phyloP scores from a whole-genome alignment of 768 basidiomycete species.

The Leccinum imitatum region DNA sequence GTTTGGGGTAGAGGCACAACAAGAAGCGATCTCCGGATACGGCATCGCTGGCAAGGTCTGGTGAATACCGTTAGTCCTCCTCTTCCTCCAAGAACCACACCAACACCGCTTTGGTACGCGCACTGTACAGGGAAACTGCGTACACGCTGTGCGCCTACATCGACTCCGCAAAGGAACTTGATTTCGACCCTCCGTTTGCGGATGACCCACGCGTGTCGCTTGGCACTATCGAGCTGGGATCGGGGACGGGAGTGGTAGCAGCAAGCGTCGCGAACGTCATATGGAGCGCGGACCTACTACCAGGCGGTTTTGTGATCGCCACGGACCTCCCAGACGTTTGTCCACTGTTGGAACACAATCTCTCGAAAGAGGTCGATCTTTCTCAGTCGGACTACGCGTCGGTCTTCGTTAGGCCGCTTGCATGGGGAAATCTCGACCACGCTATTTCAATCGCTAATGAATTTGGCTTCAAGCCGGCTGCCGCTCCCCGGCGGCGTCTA shows the following conservation, averaged over 20 bases:
- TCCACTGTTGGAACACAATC: constrained; percentile 46
- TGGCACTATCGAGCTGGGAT: constrained; percentile 72
- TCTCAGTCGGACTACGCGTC: not conserved
- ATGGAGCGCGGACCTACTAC: not conserved
- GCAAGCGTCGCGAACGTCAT: constrained; percentile 48
- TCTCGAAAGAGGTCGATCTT: constrained; percentile 23
- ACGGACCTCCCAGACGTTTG: constrained; percentile 83
- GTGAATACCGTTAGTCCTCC: constrained; percentile 42
- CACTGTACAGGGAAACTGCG: constrained; percentile 65
- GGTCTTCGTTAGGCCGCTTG: constrained; percentile 52
- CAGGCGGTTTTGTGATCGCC: constrained; percentile 39
- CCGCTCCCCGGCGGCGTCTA: constrained; percentile 15
- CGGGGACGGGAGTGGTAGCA: constrained; percentile 69
- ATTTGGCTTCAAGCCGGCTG: constrained; percentile 22
- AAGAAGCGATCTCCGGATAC: no score
- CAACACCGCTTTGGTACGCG: not conserved
- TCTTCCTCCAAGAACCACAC: constrained; percentile 13
- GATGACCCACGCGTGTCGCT: constrained; percentile 13
- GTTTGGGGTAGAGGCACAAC: no score
- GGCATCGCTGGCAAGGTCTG: constrained; percentile 76
- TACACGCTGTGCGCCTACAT: constrained; percentile 61
- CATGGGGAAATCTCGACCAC: constrained; percentile 65
- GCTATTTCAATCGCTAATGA: constrained; percentile 40
- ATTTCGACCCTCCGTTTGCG: constrained; percentile 59
- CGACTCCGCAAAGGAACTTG: constrained; percentile 29